phyloP scores from a whole-genome alignment of 805 yeast genomes.

The Dipodascus geniculatus region DNA sequence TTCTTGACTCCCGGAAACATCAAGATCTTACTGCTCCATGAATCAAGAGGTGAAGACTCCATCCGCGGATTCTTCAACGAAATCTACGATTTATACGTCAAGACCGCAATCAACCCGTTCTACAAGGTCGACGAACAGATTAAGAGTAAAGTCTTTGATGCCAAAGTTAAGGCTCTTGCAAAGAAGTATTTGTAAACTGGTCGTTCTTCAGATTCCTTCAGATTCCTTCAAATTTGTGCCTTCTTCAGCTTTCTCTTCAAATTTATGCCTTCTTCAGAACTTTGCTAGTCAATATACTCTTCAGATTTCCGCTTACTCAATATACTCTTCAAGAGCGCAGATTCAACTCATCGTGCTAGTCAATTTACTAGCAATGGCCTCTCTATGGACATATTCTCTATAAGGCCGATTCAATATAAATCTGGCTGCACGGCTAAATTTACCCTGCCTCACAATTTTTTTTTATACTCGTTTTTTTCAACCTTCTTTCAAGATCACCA shows the following conservation, averaged over 20 bases:
- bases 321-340: no score
- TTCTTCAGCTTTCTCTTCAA: not conserved
- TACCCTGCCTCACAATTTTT: not conserved
- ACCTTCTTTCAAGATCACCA: not conserved
- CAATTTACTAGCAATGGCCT: no score
- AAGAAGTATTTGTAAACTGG: slow-evolving; percentile 51
- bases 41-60: slow-evolving; percentile 52
- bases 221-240: slow-evolving; percentile 12
- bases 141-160: slow-evolving; percentile 61
- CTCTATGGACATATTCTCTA: no score
- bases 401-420: no score
- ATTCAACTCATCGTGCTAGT: no score
- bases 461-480: not conserved
- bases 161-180: slow-evolving; percentile 58
- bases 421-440: not conserved
- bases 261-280: no score
- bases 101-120: slow-evolving; percentile 77
- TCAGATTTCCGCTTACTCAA: no score
- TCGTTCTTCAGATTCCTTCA: no score
- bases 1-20: slow-evolving; percentile 82
- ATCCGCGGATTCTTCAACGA: slow-evolving; percentile 78
- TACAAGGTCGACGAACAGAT: slow-evolving; percentile 69
- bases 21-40: slow-evolving; percentile 65
- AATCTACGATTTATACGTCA: slow-evolving; percentile 77
- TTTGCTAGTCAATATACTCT: no score